These are phyloP conservation scores for Ogataea corticis DNA, from an alignment of 805 yeast genomes.

Conservation along the genomic window DNA sequence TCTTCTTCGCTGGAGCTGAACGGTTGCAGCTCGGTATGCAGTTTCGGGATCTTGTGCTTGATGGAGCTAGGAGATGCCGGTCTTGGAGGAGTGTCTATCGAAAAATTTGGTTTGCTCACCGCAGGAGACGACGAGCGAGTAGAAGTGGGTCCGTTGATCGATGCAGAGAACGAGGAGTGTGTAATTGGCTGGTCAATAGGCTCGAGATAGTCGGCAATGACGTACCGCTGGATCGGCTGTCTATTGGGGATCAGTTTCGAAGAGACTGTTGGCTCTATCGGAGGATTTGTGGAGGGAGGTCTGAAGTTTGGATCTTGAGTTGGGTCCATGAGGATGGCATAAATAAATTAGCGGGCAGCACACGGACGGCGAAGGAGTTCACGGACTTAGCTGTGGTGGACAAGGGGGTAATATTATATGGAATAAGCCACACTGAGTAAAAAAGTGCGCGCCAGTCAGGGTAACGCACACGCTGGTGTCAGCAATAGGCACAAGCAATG, in stretches of 20 bases:
- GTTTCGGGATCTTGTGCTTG: conserved; percentile 38
- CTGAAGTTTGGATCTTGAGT: conserved; percentile 86
- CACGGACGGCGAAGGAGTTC: neutral
- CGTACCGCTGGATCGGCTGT: conserved; percentile 76
- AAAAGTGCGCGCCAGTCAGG: too few relatives aligned
- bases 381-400: neutral
- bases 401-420: neutral
- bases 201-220: conserved; percentile 70
- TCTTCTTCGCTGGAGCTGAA: conserved; percentile 52
- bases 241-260: conserved; percentile 68
- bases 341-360: neutral
- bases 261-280: conserved; percentile 65
- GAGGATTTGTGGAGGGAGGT: conserved; percentile 73
- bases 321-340: conserved; percentile 69
- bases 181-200: conserved; percentile 75
- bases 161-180: conserved; percentile 38
- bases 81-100: conserved; percentile 38
- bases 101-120: conserved; percentile 12
- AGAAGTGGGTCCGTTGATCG: neutral
- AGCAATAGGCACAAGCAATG: too few relatives aligned
- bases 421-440: neutral
- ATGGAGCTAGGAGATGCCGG: conserved; percentile 27
- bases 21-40: conserved; percentile 59
- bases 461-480: too few relatives aligned
- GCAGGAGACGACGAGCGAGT: conserved; percentile 1